These are phyloP conservation scores for Aspergillus unguis DNA, from an alignment of 2,329 filamentous ascomycete species.

Conservation along the genomic window DNA sequence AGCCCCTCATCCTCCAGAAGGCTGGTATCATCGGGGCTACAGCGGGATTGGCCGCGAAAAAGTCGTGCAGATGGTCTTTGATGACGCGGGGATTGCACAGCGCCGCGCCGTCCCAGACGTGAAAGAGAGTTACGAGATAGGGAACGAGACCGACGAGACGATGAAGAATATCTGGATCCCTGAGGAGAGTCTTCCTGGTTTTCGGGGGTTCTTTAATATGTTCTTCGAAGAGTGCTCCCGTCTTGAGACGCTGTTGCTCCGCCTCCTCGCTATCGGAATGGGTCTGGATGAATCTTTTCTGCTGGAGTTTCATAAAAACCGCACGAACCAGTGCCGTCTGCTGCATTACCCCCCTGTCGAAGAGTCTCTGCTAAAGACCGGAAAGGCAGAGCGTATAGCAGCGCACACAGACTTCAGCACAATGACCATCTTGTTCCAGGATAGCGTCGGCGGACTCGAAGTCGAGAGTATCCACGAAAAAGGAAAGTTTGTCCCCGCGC, in stretches of 20 bases:
- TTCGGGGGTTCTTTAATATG: conserved; percentile 30
- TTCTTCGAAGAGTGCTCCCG: conserved; percentile 32
- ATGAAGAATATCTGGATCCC: conserved; percentile 49
- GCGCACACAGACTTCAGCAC: conserved; percentile 18
- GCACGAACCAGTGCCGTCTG: conserved; percentile 15
- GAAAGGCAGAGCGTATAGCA: conserved; percentile 9
- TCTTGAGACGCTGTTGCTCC: not conserved
- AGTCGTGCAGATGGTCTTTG: conserved; percentile 4
- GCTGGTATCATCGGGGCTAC: conserved; percentile 8
- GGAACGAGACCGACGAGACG: conserved; percentile 40
- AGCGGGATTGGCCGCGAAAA: not conserved
- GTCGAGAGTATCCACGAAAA: conserved; percentile 7
- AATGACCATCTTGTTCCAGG: conserved; percentile 19
- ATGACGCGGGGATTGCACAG: not conserved
- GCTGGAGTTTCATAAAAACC: not conserved
- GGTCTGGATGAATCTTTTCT: not conserved
- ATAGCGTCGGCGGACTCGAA: conserved; percentile 14
- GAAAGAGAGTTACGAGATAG: conserved; percentile 44
- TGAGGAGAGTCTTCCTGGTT: conserved; percentile 42
- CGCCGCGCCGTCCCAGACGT: conserved; percentile 2
- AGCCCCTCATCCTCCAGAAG: not conserved
- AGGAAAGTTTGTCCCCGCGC: not conserved
- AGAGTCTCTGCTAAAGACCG: not conserved
- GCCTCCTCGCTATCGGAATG: not conserved
- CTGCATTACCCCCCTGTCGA: conserved; percentile 16